A percentile compares a stretch with the other conserved stretches of the same genome.
These are phyloP conservation scores for Phaffia rhodozyma DNA, from an alignment of 1,284 basidiomycete genomes.

Conservation along the genomic window DNA sequence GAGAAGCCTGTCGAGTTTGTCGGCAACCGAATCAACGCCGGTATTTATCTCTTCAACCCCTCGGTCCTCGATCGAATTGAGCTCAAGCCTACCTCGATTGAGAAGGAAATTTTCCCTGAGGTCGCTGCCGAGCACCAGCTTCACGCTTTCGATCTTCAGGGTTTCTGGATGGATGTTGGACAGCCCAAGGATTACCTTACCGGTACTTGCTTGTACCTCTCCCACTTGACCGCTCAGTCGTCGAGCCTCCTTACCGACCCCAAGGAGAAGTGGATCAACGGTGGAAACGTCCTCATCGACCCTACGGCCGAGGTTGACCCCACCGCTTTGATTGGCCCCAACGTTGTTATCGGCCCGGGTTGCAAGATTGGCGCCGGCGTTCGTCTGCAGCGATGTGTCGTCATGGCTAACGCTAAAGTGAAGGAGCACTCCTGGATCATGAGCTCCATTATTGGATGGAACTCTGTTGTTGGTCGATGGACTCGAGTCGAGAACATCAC, in stretches of 20 bases:
- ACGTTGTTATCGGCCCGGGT: constrained; percentile 42
- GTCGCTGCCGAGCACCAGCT: constrained; percentile 41
- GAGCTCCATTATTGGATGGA: constrained; percentile 43
- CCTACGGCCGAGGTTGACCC: constrained; percentile 41
- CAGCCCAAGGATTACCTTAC: constrained; percentile 42
- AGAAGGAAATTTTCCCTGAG: constrained; percentile 43
- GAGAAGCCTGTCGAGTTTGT: constrained; percentile 46
- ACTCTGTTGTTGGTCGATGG: constrained; percentile 43
- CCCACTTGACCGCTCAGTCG: constrained; percentile 38
- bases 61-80: constrained; percentile 41
- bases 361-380: constrained; percentile 41
- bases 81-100: constrained; percentile 43
- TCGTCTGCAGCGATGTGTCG: constrained; percentile 42
- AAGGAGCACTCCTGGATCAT: constrained; percentile 44
- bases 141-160: constrained; percentile 42
- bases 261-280: constrained; percentile 38
- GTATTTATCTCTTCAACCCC: constrained; percentile 47
- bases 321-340: constrained; percentile 38
- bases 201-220: constrained; percentile 43
- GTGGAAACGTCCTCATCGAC: constrained; percentile 41
- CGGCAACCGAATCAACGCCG: constrained; percentile 45
- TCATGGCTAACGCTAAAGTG: constrained; percentile 39
- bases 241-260: constrained; percentile 38
- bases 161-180: constrained; percentile 46
- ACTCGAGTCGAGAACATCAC: constrained; percentile 41